These are phyloP conservation scores for Hyaloscypha hepaticicola DNA, from an alignment of 495 filamentous ascomycete species.

Conservation along the genomic window DNA sequence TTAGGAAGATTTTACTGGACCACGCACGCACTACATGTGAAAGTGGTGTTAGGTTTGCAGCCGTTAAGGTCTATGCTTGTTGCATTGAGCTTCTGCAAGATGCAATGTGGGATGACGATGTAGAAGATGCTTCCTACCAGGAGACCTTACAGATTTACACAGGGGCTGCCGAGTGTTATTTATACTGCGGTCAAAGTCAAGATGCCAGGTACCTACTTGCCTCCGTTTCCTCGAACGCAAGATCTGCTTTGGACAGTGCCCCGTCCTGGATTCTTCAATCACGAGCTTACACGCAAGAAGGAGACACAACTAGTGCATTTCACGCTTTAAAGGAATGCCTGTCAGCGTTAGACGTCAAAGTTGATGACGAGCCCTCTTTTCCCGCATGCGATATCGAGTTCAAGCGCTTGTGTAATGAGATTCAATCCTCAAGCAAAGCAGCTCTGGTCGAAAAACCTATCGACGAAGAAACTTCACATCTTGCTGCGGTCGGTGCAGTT, in stretches of 20 bases:
- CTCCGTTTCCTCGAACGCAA: conserved; percentile 62
- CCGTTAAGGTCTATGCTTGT: conserved; percentile 71
- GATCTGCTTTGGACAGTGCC: conserved; percentile 68
- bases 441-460: conserved; percentile 11
- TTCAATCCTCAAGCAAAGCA: conserved; percentile 46
- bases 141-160: conserved; percentile 75
- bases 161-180: conserved; percentile 73
- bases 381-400: conserved; percentile 75
- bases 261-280: conserved; percentile 75
- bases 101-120: conserved; percentile 68
- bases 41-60: conserved; percentile 74
- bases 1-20: conserved; percentile 69
- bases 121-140: conserved; percentile 72
- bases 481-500: conserved; percentile 68
- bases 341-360: conserved; percentile 59
- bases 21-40: conserved; percentile 72
- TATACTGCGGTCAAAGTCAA: conserved; percentile 65
- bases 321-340: conserved; percentile 64
- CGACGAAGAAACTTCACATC: conserved; percentile 43
- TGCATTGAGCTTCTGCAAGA: conserved; percentile 73
- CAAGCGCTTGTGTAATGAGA: conserved; percentile 51
- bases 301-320: conserved; percentile 69
- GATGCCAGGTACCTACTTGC: conserved; percentile 63
- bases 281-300: conserved; percentile 67
- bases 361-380: conserved; percentile 63